A percentile compares a stretch with the other conserved stretches of the same genome.
These are phyloP conservation scores for Gymnopus androsaceus DNA, from an alignment of 1,284 basidiomycete species.

Conservation along the genomic window DNA sequence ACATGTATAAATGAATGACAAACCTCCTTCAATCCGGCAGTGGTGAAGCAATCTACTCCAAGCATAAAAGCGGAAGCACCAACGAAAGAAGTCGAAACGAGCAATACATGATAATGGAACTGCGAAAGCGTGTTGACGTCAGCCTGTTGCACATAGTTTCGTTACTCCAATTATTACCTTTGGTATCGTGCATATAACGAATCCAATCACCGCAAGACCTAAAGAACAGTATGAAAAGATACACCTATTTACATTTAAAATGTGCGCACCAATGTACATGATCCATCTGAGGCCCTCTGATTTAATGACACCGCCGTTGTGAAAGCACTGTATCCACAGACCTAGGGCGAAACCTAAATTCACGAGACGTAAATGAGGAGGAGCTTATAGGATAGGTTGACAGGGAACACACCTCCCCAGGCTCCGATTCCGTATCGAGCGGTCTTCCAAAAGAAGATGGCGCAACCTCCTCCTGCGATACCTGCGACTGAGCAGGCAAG, in stretches of 20 bases:
- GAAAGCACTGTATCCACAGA: conserved; percentile 86
- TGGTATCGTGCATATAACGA: conserved; percentile 66
- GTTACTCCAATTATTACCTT: conserved; percentile 36
- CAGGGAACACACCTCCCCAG: conserved; percentile 62
- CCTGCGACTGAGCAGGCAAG: conserved; percentile 81
- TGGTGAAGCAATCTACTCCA: conserved; percentile 92
- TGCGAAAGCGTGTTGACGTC: conserved; percentile 24
- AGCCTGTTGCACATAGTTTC: conserved; percentile 11
- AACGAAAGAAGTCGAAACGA: conserved; percentile 83
- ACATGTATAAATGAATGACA: conserved; percentile 7
- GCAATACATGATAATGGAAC: conserved; percentile 79
- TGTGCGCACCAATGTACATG: conserved; percentile 72
- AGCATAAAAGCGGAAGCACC: conserved; percentile 93
- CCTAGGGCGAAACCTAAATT: conserved; percentile 70
- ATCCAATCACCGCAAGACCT: conserved; percentile 60
- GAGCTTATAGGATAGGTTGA: neutral
- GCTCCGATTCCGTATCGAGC: conserved; percentile 85
- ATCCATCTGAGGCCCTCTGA: conserved; percentile 84
- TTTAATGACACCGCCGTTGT: conserved; percentile 78
- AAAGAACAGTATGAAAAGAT: conserved; percentile 14
- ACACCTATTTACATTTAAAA: conserved; percentile 13
- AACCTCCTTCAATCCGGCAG: conserved; percentile 89
- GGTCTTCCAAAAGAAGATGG: conserved; percentile 89
- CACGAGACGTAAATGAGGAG: conserved; percentile 9
- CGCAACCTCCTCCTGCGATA: conserved; percentile 78